These are phyloP conservation scores for Citrullus mucosospermus DNA, from an alignment of 306 rosid species.

Conservation along the genomic window DNA sequence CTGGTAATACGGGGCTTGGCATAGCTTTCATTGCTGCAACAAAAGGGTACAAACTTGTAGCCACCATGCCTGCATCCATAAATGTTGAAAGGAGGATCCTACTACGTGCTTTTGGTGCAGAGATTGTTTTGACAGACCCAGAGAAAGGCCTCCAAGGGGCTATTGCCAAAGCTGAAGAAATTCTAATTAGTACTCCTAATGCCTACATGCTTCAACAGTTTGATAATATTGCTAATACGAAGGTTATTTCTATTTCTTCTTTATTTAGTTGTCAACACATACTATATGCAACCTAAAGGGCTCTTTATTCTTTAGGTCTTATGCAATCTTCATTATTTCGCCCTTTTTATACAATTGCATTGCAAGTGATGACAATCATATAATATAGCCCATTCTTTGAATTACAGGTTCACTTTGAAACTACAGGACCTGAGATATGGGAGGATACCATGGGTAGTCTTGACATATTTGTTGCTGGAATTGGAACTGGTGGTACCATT, in stretches of 20 bases:
- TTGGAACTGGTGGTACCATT: conserved; percentile 95
- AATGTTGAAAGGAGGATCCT: conserved; percentile 79
- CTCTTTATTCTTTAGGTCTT: not conserved
- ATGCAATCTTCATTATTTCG: not conserved
- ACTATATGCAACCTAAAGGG: not conserved
- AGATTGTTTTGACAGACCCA: conserved; percentile 69
- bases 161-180: conserved; percentile 81
- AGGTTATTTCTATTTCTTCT: conserved; percentile 41
- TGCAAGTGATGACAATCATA: not conserved
- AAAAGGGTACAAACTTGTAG: conserved; percentile 74
- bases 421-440: conserved; percentile 99
- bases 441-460: conserved; percentile 86
- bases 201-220: conserved; percentile 90
- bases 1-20: conserved; percentile 91
- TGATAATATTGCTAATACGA: conserved; percentile 58
- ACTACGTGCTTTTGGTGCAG: conserved; percentile 89
- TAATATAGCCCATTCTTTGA: not conserved
- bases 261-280: not conserved
- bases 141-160: conserved; percentile 90
- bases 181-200: conserved; percentile 47
- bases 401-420: conserved; percentile 90
- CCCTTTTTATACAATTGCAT: not conserved
- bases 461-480: conserved; percentile 76
- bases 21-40: conserved; percentile 83
- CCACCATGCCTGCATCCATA: conserved; percentile 85